Evolutionary conservation across 139 green algal species (phyloP).

Genomic region (Chlamydomonas sp.): DNA sequence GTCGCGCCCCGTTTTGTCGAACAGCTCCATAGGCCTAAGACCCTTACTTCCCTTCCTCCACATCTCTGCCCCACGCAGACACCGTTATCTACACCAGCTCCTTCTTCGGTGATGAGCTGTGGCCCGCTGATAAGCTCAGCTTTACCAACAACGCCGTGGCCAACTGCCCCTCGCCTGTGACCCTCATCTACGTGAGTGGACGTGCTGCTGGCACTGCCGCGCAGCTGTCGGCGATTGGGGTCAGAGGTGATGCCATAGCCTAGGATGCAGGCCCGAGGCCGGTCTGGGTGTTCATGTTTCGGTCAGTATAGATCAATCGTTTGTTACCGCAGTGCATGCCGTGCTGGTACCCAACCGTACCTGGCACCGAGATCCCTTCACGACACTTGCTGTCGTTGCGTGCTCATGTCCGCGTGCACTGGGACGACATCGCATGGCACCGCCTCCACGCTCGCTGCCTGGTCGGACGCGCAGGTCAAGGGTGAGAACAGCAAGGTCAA

Average conservation of each 20-base stretch:
- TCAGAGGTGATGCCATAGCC: too few relatives aligned
- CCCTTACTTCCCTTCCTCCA: background rate
- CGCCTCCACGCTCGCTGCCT: too few relatives aligned
- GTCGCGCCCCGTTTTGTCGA: background rate
- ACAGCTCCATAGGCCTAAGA: background rate
- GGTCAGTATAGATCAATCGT: background rate
- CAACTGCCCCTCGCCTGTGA: conserved; percentile 77
- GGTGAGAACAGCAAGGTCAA: conserved; percentile 89
- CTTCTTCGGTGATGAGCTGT: conserved; percentile 99
- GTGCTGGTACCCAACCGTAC: too few relatives aligned
- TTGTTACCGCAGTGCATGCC: background rate
- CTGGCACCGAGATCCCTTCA: too few relatives aligned
- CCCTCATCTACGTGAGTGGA: conserved; percentile 66
- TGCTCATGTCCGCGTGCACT: too few relatives aligned
- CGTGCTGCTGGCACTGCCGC: background rate
- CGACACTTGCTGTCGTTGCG: too few relatives aligned
- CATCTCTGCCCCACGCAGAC: conserved; percentile 51
- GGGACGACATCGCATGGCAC: too few relatives aligned
- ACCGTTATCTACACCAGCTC: conserved; percentile 87
- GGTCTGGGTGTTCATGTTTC: too few relatives aligned
- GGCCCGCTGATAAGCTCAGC: conserved; percentile 86
- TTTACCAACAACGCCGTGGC: conserved; percentile 61
- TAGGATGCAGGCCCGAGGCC: too few relatives aligned
- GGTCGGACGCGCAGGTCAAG: conserved; percentile 61
- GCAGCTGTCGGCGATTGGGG: too few relatives aligned